Percentiles rank a stretch among this genome's conserved stretches.
These are phyloP conservation scores for Pyrus communis DNA, from an alignment of 306 rosid genomes.

Conservation along the genomic window DNA sequence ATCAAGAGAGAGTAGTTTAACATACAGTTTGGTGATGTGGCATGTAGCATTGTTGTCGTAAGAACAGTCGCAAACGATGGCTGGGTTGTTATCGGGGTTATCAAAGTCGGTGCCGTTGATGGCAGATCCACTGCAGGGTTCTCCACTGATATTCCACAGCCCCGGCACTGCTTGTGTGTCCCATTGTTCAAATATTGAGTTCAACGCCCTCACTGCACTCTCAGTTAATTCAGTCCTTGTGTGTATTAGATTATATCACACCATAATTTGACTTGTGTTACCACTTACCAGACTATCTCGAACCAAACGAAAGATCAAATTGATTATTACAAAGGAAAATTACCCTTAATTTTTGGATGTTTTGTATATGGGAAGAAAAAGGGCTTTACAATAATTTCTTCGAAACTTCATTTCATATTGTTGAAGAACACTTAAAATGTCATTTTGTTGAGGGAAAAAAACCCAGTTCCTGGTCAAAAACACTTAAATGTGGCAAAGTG, in stretches of 20 bases:
- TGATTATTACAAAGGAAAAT: background rate
- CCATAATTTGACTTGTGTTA: background rate
- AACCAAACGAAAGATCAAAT: too few relatives aligned
- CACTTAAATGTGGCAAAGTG: too few relatives aligned
- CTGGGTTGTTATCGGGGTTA: background rate
- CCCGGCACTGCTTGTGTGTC: background rate
- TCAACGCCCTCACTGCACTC: constrained; percentile 25
- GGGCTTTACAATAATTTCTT: too few relatives aligned
- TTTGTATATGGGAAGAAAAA: too few relatives aligned
- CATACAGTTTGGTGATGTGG: constrained; percentile 25
- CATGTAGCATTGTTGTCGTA: background rate
- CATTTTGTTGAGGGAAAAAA: too few relatives aligned
- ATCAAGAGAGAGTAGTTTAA: background rate
- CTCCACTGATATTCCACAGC: constrained; percentile 23
- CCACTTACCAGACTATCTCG: background rate
- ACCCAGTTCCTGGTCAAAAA: too few relatives aligned
- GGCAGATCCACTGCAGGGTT: constrained; percentile 24
- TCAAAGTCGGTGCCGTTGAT: background rate
- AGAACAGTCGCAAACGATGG: constrained; percentile 12
- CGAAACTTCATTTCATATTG: too few relatives aligned
- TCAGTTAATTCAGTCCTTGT: background rate
- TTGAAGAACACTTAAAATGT: too few relatives aligned
- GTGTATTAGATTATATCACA: background rate
- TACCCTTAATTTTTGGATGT: too few relatives aligned
- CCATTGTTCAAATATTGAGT: constrained; percentile 20